Base-by-base conservation (phyloP, 495 filamentous ascomycete genomes). In the Aspergillus egyptiacus region DNA sequence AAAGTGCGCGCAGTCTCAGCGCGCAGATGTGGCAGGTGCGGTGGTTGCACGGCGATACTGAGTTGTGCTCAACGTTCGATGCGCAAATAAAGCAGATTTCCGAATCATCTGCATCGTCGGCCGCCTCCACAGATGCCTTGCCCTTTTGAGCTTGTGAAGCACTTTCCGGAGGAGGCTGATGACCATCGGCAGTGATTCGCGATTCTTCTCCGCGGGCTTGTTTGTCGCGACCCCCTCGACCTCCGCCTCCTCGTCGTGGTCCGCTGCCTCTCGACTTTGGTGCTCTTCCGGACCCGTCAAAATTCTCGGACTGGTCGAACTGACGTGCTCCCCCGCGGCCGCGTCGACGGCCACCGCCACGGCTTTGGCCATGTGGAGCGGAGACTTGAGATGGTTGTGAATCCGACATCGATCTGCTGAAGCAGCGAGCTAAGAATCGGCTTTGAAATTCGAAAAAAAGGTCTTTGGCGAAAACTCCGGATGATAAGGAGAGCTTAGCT, bases 21-120 rank as follows among this genome's bases (percentile, higher is more conserved):
- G 90, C 82, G 63, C 93, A 98, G 45, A 97, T 94, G 69, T 97
- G 93, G 64, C 93, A 98, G 8, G 89, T 95, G 15, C 83, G 77
- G 68, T 98, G 94, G 63, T 93, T 96, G 66, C 93, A 98, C 11
- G 93, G 93, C 14, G 90, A 81, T 37, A 97, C 78, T 3, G 89
- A 84, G 44, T 83, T 83, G 71, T 96, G 89, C 38, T 81, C 78
- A 41, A 97, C 84, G 1, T 80, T 78, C 32, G 86, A 91, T 19
- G 94, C 90, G 64, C 93, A 99, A 52, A 99, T 97, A 67, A 96
- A 97, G 75, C 93, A 99, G 46, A 95, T 75, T 41, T 95, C 87
- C 7, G 76, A 80, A 52, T 91, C 87, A 19, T 75, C 73, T 31
- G 80, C 81, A 48, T 82, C 77, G 9, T 75, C 73, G 3, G 64